These are phyloP conservation scores for Amphichorda felina DNA, from an alignment of 2,329 filamentous ascomycete species.

Conservation along the genomic window DNA sequence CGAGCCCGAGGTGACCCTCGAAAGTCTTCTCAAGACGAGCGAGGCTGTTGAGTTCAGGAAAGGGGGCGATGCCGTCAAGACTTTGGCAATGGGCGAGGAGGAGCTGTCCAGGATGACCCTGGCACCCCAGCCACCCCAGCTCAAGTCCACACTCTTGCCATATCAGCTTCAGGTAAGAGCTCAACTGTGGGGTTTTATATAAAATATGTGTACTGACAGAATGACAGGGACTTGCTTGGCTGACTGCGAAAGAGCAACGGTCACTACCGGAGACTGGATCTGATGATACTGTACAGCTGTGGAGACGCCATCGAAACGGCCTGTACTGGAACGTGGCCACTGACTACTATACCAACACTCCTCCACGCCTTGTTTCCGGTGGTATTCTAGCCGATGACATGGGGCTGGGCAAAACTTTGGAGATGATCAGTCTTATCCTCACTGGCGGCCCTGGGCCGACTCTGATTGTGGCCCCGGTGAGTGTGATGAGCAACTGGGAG, in stretches of 20 bases:
- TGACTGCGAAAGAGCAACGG: constrained; percentile 65
- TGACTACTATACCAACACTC: constrained; percentile 45
- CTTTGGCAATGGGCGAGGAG: constrained; percentile 59
- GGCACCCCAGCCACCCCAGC: constrained; percentile 52
- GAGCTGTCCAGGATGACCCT: constrained; percentile 60
- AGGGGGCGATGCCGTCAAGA: constrained; percentile 53
- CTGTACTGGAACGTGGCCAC: constrained; percentile 49
- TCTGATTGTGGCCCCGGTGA: constrained; percentile 70
- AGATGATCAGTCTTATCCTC: constrained; percentile 71
- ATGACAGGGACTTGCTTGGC: constrained; percentile 64
- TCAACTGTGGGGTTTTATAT: background rate
- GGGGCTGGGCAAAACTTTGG: constrained; percentile 49
- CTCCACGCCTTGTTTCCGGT: constrained; percentile 59
- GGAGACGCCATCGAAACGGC: constrained; percentile 44
- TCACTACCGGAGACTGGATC: constrained; percentile 46
- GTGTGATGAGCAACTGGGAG: constrained; percentile 86
- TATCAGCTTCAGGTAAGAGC: constrained; percentile 56
- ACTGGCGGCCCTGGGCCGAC: constrained; percentile 47
- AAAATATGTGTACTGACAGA: constrained; percentile 8
- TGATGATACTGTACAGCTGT: constrained; percentile 58
- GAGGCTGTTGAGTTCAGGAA: constrained; percentile 56
- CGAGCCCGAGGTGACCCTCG: constrained; percentile 30
- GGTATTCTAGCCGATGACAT: constrained; percentile 56
- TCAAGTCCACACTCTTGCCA: constrained; percentile 59
- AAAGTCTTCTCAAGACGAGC: constrained; percentile 54